Evolutionary conservation across 495 filamentous ascomycete species (phyloP).

Genomic region (Parathielavia hyrcaniae): DNA sequence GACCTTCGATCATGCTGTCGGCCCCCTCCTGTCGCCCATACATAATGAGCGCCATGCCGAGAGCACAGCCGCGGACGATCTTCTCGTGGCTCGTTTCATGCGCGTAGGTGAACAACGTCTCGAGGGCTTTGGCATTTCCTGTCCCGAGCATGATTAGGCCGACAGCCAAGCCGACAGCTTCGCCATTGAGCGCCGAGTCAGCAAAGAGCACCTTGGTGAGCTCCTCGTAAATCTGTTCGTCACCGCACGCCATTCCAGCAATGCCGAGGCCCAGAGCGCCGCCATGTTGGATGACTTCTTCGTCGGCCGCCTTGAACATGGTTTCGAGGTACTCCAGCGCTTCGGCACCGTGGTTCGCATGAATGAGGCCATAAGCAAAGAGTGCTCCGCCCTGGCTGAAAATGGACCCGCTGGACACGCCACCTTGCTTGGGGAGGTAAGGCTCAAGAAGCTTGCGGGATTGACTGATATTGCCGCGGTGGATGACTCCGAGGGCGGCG

Average conservation of each 20-base stretch:
- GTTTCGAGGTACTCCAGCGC: constrained; percentile 82
- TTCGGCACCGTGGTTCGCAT: constrained; percentile 92
- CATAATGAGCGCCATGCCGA: constrained; percentile 99
- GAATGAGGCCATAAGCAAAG: constrained; percentile 93
- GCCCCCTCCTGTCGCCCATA: constrained; percentile 91
- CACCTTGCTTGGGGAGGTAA: constrained; percentile 75
- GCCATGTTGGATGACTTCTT: constrained; percentile 96
- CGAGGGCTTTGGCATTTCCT: constrained; percentile 80
- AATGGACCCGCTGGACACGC: constrained; percentile 65
- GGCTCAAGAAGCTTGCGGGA: constrained; percentile 90
- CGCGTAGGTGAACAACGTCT: constrained; percentile 95
- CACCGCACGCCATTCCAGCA: constrained; percentile 94
- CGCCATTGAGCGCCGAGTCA: constrained; percentile 92
- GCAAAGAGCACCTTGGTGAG: constrained; percentile 80
- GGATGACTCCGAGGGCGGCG: constrained; percentile 92
- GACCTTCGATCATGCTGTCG: constrained; percentile 86
- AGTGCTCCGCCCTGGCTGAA: constrained; percentile 95
- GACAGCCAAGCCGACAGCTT: constrained; percentile 92
- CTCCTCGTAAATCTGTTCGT: constrained; percentile 83
- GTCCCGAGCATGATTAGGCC: constrained; percentile 96
- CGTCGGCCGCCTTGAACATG: constrained; percentile 77
- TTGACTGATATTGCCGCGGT: constrained; percentile 87
- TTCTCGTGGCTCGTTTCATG: constrained; percentile 99
- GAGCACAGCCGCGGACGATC: constrained; percentile 87
- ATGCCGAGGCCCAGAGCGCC: constrained; percentile 92